Evolutionary conservation across 2,329 filamentous ascomycete species (phyloP), one percentile per base, ranked within the genome.

Genomic region (Raffaelea albimanens): DNA sequence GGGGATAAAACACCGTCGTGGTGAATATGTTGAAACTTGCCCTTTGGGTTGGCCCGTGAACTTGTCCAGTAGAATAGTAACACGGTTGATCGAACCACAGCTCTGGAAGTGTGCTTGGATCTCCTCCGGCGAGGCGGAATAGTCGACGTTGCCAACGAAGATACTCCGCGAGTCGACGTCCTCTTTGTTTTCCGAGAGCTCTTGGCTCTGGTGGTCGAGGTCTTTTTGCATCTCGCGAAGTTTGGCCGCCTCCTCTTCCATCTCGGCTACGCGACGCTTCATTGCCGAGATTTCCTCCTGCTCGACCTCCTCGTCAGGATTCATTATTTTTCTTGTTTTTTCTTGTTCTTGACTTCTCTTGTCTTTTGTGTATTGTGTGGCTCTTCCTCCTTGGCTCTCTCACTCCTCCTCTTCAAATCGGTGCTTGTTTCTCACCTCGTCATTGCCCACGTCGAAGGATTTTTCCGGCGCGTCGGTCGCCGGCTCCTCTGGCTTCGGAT

Each of bases 41-140:
- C 93, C 93, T 75, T 98, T 98, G n/a, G 93, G 93, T 73, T 97
- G 90, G 54, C 93, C 93, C 11, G 90, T 95, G 63, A 96, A 97
- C 72, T 98, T 98, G 71, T 98, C 93, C 57, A 98, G 72, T 57
- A 98, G 72, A 56, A 98, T 98, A 1, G 93, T 98, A 50, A 98
- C 93, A 52, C 93, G 85, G 68, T 98, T 98, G 73, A 98, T 98
- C 56, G 86, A 88, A 51, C 93, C 93, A 60, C 89, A 95, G 72
- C 83, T 94, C 73, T 95, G 89, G 71, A 98, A 98, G 63, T 98
- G 93, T 50, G 89, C 87, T 72, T 98, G 93, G 50, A 98, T 93
- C 71, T 98, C 93, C 69, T 98, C 93, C 2, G 93, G 93, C 23
- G 89, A 94, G 20, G 91, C 90, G 53, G 87, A 90, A 67, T 98